Conservation (phyloP, 2,329 filamentous ascomycete species). For the Chaetomiaceae sp. region DNA sequence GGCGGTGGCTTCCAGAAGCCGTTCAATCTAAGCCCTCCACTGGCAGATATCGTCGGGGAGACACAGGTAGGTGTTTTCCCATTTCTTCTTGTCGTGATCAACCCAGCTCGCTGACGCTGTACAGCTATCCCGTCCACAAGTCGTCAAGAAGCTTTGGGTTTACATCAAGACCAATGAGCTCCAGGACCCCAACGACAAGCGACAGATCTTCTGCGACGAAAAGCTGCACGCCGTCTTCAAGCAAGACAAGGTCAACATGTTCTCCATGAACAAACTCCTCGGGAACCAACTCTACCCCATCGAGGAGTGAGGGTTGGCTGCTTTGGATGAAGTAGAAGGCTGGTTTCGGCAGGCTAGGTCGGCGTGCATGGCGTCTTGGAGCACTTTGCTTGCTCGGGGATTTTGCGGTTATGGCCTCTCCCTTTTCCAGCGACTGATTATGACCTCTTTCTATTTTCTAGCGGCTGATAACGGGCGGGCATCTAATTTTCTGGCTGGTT, state of each 20-base stretch:
- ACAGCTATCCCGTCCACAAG: slow-evolving; percentile 86
- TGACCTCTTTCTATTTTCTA: slow-evolving; percentile 7
- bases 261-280: slow-evolving; percentile 97
- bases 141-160: slow-evolving; percentile 93
- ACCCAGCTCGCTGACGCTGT: not conserved
- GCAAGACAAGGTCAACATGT: slow-evolving; percentile 90
- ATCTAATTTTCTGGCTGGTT: not conserved
- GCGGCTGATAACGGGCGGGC: too few relatives aligned
- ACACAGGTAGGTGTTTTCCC: slow-evolving; percentile 49
- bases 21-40: slow-evolving; percentile 66
- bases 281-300: slow-evolving; percentile 83
- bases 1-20: slow-evolving; percentile 92
- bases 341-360: slow-evolving; percentile 15
- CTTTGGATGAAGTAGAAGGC: too few relatives aligned
- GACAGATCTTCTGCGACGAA: slow-evolving; percentile 90
- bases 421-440: slow-evolving; percentile 3
- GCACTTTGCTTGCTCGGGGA: slow-evolving; percentile 6
- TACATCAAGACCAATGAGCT: slow-evolving; percentile 87
- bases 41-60: slow-evolving; percentile 67
- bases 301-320: slow-evolving; percentile 54
- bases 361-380: slow-evolving; percentile 24
- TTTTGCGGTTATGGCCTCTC: slow-evolving; percentile 2
- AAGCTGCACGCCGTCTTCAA: slow-evolving; percentile 91
- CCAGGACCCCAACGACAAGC: slow-evolving; percentile 86
- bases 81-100: not conserved